A percentile compares a stretch with the other conserved stretches of the same genome.
These are phyloP conservation scores for Orbilia quercus DNA, from an alignment of 2,329 filamentous ascomycete species.

Conservation along the genomic window DNA sequence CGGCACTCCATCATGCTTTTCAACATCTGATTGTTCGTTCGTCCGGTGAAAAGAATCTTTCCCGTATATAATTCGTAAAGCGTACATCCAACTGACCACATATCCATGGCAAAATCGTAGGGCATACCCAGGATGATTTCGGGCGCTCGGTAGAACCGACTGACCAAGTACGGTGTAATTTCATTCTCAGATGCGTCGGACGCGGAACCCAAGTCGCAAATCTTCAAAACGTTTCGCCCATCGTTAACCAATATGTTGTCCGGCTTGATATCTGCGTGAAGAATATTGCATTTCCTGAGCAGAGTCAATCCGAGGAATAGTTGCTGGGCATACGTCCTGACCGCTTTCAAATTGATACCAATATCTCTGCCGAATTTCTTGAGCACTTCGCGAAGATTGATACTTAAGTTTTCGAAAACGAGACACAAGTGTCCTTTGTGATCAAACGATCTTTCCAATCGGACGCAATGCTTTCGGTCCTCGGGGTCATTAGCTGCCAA, in stretches of 20 bases:
- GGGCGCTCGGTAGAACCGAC: constrained; percentile 94
- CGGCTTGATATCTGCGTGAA: constrained; percentile 96
- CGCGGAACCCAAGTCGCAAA: constrained; percentile 96
- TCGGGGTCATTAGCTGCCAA: constrained; percentile 86
- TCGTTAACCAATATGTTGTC: constrained; percentile 97
- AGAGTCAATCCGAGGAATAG: constrained; percentile 90
- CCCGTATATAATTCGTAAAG: constrained; percentile 97
- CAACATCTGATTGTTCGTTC: constrained; percentile 98
- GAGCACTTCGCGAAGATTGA: constrained; percentile 91
- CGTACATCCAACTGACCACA: constrained; percentile 98
- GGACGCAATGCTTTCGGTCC: constrained; percentile 90
- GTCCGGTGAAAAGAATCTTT: constrained; percentile 94
- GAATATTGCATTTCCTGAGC: constrained; percentile 89
- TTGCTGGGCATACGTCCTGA: constrained; percentile 89
- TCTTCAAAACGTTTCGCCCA: constrained; percentile 83
- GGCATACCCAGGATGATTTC: constrained; percentile 95
- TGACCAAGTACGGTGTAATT: constrained; percentile 93
- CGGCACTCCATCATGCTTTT: constrained; percentile 95
- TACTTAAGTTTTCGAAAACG: constrained; percentile 90
- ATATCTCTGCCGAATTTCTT: constrained; percentile 96
- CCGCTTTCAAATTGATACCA: constrained; percentile 87
- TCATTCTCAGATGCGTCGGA: constrained; percentile 90
- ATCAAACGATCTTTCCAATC: constrained; percentile 86
- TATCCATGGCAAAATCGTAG: constrained; percentile 92
- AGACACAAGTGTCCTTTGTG: constrained; percentile 96